Evolutionary conservation across 352 stramenopile species (phyloP).

Genomic region (Pythium diclinum): DNA sequence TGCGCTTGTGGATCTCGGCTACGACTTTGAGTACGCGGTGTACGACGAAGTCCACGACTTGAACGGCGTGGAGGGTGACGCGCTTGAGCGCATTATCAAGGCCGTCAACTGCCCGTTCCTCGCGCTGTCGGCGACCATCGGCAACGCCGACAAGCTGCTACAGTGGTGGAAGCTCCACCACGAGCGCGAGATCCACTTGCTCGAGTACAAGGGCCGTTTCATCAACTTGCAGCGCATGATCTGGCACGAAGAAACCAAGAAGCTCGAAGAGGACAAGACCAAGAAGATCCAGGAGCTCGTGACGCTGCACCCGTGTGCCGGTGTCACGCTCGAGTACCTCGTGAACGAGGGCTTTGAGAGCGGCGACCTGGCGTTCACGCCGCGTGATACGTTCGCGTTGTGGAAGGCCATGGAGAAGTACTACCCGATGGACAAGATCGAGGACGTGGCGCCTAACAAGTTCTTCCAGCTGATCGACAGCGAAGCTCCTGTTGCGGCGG

Average conservation of each 20-base stretch:
- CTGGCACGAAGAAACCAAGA: slow-evolving; percentile 66
- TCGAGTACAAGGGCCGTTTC: slow-evolving; percentile 96
- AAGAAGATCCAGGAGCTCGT: slow-evolving; percentile 64
- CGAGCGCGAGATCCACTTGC: slow-evolving; percentile 81
- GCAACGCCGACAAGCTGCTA: slow-evolving; percentile 93
- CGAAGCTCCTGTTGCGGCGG: slow-evolving; percentile 22
- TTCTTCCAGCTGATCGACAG: slow-evolving; percentile 88
- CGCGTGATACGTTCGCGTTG: slow-evolving; percentile 94
- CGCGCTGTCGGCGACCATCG: slow-evolving; percentile 98
- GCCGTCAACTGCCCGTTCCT: slow-evolving; percentile 95
- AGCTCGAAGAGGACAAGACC: slow-evolving; percentile 35
- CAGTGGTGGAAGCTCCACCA: slow-evolving; percentile 94
- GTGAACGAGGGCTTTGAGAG: slow-evolving; percentile 79
- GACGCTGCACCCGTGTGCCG: slow-evolving; percentile 75
- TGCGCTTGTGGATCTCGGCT: slow-evolving; percentile 85
- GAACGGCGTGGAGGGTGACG: slow-evolving; percentile 95
- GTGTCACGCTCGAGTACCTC: slow-evolving; percentile 83
- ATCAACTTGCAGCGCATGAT: slow-evolving; percentile 98
- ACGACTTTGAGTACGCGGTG: slow-evolving; percentile 97
- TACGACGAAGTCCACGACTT: slow-evolving; percentile 99
- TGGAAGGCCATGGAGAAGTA: slow-evolving; percentile 89
- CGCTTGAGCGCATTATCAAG: slow-evolving; percentile 95
- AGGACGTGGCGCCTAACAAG: slow-evolving; percentile 92
- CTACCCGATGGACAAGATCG: slow-evolving; percentile 73
- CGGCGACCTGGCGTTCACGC: slow-evolving; percentile 93